Evolutionary conservation across 768 basidiomycete genomes (phyloP).

Genomic region (Lentinula aciculospora): DNA sequence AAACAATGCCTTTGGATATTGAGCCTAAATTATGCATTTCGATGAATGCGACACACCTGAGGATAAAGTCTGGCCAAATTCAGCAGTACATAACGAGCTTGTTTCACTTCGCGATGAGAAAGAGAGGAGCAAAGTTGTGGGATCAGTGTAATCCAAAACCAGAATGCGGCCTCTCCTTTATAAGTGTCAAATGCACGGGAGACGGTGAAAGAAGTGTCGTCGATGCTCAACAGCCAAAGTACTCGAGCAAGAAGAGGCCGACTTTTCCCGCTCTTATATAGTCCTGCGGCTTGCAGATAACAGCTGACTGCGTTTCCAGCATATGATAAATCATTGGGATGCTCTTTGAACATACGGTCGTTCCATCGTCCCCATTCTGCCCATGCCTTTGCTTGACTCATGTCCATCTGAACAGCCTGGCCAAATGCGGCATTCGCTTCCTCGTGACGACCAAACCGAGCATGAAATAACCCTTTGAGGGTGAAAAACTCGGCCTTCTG

Average conservation of each 20-base stretch:
- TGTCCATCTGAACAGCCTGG: conserved; percentile 94
- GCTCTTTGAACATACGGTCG: conserved; percentile 89
- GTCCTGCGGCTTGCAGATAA: conserved; percentile 94
- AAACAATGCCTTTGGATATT: conserved; percentile 70
- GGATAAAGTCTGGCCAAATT: conserved; percentile 90
- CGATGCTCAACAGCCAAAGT: conserved; percentile 93
- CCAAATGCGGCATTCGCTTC: conserved; percentile 92
- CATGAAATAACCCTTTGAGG: conserved; percentile 97
- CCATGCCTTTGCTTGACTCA: conserved; percentile 94
- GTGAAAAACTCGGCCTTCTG: conserved; percentile 99
- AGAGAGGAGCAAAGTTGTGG: conserved; percentile 91
- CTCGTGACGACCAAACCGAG: conserved; percentile 76
- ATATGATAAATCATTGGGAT: conserved; percentile 62
- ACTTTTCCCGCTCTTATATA: conserved; percentile 91
- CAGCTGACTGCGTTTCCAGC: conserved; percentile 94
- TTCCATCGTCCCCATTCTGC: conserved; percentile 96
- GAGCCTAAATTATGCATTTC: conserved; percentile 6
- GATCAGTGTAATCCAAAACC: conserved; percentile 99
- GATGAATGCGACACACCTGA: conserved; percentile 52
- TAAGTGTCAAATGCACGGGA: conserved; percentile 88
- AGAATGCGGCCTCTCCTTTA: conserved; percentile 93
- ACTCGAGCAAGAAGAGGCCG: conserved; percentile 87
- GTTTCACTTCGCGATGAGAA: conserved; percentile 87
- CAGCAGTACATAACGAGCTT: conserved; percentile 83
- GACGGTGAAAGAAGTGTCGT: conserved; percentile 68